Percentiles rank a stretch among this genome's conserved stretches.
These are phyloP conservation scores for Phytophthora melonis DNA, from an alignment of 352 stramenopile species.

Conservation along the genomic window DNA sequence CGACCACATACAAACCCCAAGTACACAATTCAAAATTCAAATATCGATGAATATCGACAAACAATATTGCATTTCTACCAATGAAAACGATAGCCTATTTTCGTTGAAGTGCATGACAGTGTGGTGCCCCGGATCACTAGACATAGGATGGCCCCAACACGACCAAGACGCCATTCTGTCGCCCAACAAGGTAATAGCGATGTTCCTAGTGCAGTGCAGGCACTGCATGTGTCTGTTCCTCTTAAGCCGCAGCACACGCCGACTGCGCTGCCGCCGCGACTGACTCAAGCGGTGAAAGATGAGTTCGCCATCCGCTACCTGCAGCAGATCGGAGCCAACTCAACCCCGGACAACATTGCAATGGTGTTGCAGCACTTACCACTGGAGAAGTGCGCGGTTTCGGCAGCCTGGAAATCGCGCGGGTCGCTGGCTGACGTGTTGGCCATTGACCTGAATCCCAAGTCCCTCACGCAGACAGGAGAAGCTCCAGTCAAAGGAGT, in stretches of 20 bases:
- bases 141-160: slow-evolving; percentile 23
- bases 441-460: slow-evolving; percentile 63
- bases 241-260: slow-evolving; percentile 66
- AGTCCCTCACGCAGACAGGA: slow-evolving; percentile 16
- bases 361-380: slow-evolving; percentile 70
- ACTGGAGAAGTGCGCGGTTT: slow-evolving; percentile 68
- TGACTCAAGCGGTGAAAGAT: slow-evolving; percentile 60
- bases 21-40: slow-evolving; percentile 57
- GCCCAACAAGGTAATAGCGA: slow-evolving; percentile 20
- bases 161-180: slow-evolving; percentile 6
- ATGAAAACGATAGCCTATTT: slow-evolving; percentile 2
- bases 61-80: slow-evolving; percentile 17
- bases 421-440: slow-evolving; percentile 62
- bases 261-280: slow-evolving; percentile 43
- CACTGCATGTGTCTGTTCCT: slow-evolving; percentile 63
- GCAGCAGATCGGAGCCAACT: slow-evolving; percentile 59
- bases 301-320: slow-evolving; percentile 84
- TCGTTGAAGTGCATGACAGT: slow-evolving; percentile 16
- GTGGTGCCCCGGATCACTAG: slow-evolving; percentile 1
- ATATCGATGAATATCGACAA: slow-evolving; percentile 31
- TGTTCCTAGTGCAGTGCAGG: slow-evolving; percentile 47
- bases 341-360: slow-evolving; percentile 66
- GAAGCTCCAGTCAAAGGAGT: slow-evolving; percentile 18
- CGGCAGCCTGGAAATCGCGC: slow-evolving; percentile 65
- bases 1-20: slow-evolving; percentile 31